Evolutionary conservation across 129 eudicot species (phyloP).

Genomic region (Centaurea solstitialis): DNA sequence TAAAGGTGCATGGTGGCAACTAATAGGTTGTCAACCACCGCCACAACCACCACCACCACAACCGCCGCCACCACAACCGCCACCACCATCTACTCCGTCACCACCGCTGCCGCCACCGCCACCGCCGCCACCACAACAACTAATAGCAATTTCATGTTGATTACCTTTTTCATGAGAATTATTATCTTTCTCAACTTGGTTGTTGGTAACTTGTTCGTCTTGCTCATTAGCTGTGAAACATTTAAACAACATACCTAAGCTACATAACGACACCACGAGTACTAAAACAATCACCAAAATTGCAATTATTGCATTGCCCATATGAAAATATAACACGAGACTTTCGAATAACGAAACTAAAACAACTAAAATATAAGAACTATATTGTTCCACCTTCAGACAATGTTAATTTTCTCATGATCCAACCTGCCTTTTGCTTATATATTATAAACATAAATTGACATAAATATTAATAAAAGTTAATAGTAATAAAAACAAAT

Average conservation of each 20-base stretch:
- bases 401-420: conserved; percentile 1
- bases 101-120: no score
- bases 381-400: background rate
- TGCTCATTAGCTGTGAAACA: background rate
- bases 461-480: background rate
- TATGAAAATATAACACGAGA: background rate
- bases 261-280: background rate
- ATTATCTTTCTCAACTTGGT: no score
- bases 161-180: no score
- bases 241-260: background rate
- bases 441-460: background rate
- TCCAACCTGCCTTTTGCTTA: background rate
- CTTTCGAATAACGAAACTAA: background rate
- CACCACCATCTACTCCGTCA: background rate
- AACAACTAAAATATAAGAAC: background rate
- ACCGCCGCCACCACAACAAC: no score
- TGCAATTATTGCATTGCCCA: background rate
- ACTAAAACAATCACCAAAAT: background rate
- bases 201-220: background rate
- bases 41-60: background rate
- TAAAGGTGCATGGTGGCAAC: no score
- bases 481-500: no score
- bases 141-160: no score
- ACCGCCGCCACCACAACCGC: background rate
- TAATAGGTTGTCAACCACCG: background rate